Evolutionary conservation across 108 stramenopile genomes (phyloP).

Genomic region (Cyclotella atomus): DNA sequence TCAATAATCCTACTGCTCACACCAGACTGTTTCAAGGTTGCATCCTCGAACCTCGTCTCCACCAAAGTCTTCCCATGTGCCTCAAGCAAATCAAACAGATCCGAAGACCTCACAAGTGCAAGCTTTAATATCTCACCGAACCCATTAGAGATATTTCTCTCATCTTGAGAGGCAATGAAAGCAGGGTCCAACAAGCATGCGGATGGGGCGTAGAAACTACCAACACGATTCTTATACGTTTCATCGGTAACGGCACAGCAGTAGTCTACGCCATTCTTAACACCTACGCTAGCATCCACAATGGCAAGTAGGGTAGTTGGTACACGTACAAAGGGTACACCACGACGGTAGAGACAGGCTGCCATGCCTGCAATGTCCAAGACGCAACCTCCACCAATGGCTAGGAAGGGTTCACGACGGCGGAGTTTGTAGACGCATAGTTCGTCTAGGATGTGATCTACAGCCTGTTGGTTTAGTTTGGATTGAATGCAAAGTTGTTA

Average conservation of each 20-base stretch:
- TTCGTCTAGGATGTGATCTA: conserved; percentile 80
- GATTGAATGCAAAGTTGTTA: neutral
- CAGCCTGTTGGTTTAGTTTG: conserved; percentile 47
- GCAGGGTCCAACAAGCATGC: conserved; percentile 85
- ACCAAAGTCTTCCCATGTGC: conserved; percentile 88
- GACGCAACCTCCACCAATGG: conserved; percentile 94
- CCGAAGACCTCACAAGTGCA: conserved; percentile 87
- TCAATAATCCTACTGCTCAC: conserved; percentile 91
- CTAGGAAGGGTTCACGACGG: conserved; percentile 93
- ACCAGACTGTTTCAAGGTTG: conserved; percentile 58
- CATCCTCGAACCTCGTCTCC: conserved; percentile 65
- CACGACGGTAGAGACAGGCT: conserved; percentile 93
- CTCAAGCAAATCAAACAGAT: conserved; percentile 93
- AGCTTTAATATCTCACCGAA: conserved; percentile 97
- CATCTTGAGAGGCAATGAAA: conserved; percentile 90
- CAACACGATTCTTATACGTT: conserved; percentile 96
- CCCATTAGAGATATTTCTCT: conserved; percentile 89
- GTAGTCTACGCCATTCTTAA: conserved; percentile 97
- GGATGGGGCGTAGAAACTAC: conserved; percentile 93
- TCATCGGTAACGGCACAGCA: conserved; percentile 80
- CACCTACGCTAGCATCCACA: conserved; percentile 97
- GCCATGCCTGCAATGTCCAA: conserved; percentile 96
- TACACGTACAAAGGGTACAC: conserved; percentile 89
- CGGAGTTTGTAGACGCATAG: conserved; percentile 87
- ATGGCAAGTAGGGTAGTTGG: conserved; percentile 96